Evolutionary conservation across 1,139 yeast genomes (phyloP), one percentile per base, ranked within the genome.

Genomic region (Lodderomyces orthopsilosis): DNA sequence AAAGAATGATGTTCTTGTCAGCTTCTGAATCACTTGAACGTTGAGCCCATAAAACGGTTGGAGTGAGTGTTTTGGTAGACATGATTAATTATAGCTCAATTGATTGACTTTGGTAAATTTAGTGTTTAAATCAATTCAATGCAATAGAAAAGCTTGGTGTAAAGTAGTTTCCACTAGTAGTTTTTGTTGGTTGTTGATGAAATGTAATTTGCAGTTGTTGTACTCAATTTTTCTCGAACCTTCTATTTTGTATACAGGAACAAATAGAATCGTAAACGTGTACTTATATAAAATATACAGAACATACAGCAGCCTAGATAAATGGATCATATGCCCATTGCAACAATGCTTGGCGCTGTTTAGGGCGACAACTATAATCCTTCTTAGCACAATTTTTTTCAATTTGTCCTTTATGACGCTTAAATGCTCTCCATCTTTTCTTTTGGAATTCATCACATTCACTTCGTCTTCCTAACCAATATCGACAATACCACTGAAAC

Each of bases 1-100:
- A 66, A 61, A 76, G 85, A 40, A 93, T 58, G 35, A 89, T 61
- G 64, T 93, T 93, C 66, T 87, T 90, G 35, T 79, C 72, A 13
- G 79, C 78, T 33, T 83, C 95, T 6, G 74, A 67, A 17, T 75
- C 83, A 59, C 75, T 81, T 41, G 96, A 89, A 68, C 98, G 87
- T 71, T 93, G 98, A 18, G 98, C 98, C 98, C 98, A 93, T 61
- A 79, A 74, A 41, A 89, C 94, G 41, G 57, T 58, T 41, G 70
- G 70, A 40, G 52, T 43, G 5, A 12, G 21, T 22, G 38, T 23
- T 18, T 38, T 21, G 9, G 35, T n/a, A 9, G 41, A 37, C 40
- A 37, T 37, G 23, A 10, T 22, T 35, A 12, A 14, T 21, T 5
- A 21, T 21, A 21, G 23, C 23, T 21, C 23, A 21, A 21, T 21